Conservation (phyloP, 163 green algal species). For the Prototheca wickerhamii region DNA sequence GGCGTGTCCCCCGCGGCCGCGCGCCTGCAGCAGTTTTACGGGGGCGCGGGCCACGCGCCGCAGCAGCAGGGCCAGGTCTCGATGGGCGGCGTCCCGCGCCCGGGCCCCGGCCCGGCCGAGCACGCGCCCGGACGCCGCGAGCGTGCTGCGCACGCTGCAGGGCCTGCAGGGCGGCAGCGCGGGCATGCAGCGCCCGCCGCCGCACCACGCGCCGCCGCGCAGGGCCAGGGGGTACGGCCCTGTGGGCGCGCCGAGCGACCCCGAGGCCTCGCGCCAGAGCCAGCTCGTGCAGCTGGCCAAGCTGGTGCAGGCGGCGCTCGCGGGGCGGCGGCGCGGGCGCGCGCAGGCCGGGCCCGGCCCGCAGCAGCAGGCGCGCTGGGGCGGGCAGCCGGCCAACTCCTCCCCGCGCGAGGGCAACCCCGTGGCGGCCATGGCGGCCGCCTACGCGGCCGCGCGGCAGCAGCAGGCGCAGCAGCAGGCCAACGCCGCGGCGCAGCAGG, state of each 20-base stretch:
- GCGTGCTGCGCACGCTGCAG: neutral
- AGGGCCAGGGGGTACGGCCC: neutral
- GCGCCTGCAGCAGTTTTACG: conserved; percentile 1
- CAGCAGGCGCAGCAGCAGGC: no score
- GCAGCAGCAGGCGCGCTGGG: no score
- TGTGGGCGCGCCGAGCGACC: no score
- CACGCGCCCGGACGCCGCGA: neutral
- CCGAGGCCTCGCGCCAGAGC: no score
- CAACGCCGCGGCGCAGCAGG: no score
- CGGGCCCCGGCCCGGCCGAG: neutral
- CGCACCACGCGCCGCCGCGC: neutral
- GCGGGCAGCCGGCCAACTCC: no score
- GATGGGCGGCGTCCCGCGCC: neutral
- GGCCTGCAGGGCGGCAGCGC: neutral
- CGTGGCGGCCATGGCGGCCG: no score
- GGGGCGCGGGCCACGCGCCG: neutral
- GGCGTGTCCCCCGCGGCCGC: neutral
- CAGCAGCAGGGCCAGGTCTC: conserved; percentile 1
- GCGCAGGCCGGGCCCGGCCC: neutral
- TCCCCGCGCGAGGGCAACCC: no score
- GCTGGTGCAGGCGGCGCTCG: neutral
- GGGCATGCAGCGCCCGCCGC: neutral
- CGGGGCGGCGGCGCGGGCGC: neutral
- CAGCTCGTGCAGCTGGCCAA: neutral
- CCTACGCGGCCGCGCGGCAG: no score